Percentiles rank a stretch among this genome's conserved stretches.
These are phyloP conservation scores for Henningerozyma blattae DNA, from an alignment of 805 yeast genomes.

Conservation along the genomic window DNA sequence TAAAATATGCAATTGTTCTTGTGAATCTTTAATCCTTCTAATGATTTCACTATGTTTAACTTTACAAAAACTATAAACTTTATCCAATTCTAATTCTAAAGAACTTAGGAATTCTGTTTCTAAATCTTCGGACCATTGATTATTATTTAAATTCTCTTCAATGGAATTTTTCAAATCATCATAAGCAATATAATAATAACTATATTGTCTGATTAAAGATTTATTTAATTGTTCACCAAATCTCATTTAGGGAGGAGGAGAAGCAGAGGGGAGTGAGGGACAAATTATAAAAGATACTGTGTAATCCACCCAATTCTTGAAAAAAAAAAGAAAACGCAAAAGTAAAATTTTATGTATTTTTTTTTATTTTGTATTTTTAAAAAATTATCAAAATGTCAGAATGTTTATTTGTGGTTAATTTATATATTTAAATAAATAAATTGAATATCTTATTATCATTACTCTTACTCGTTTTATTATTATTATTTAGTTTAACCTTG, in stretches of 20 bases:
- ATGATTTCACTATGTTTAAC: constrained; percentile 78
- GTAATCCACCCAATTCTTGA: too few relatives aligned
- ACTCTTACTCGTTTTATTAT: too few relatives aligned
- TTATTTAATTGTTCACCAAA: constrained; percentile 89
- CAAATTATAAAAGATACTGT: too few relatives aligned
- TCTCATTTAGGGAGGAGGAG: constrained; percentile 72
- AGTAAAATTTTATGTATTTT: too few relatives aligned
- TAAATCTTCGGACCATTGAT: constrained; percentile 58
- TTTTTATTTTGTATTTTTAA: too few relatives aligned
- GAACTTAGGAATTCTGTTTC: constrained; percentile 73
- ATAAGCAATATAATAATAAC: constrained; percentile 81
- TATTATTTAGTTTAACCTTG: too few relatives aligned
- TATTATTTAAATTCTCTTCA: constrained; percentile 51
- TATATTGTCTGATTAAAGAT: constrained; percentile 81
- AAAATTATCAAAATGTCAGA: too few relatives aligned
- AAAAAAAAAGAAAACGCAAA: too few relatives aligned
- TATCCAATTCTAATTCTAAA: constrained; percentile 78
- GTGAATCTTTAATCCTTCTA: constrained; percentile 75
- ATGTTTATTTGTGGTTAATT: too few relatives aligned
- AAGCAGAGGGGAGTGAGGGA: too few relatives aligned
- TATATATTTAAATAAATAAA: too few relatives aligned
- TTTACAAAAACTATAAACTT: constrained; percentile 82
- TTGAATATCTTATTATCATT: too few relatives aligned
- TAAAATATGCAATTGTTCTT: constrained; percentile 55
- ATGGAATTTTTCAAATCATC: constrained; percentile 81